Percentiles rank a stretch among this genome's conserved stretches.
Conservation (phyloP, 2,329 filamentous ascomycete genomes). For the Ceratocystis ficicola region DNA sequence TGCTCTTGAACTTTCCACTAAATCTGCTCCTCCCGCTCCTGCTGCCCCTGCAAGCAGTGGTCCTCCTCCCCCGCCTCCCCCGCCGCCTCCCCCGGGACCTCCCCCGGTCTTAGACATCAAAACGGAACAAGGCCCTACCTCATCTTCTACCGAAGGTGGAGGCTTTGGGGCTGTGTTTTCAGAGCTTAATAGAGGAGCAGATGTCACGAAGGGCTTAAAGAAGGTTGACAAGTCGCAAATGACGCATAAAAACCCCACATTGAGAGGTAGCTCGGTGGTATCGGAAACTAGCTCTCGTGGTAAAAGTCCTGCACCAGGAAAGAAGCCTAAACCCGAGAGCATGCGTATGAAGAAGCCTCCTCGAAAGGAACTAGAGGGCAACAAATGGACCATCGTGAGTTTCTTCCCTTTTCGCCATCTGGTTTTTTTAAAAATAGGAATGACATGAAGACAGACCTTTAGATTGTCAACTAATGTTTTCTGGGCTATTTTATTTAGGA, state of each 20-base stretch:
- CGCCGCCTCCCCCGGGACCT: slow-evolving; percentile 60
- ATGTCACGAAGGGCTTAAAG: slow-evolving; percentile 75
- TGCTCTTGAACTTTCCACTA: slow-evolving; percentile 41
- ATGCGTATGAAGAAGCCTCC: slow-evolving; percentile 75
- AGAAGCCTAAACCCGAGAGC: slow-evolving; percentile 75
- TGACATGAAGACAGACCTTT: not conserved
- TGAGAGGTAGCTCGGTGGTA: slow-evolving; percentile 62
- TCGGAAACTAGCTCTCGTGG: slow-evolving; percentile 50
- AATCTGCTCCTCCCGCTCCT: slow-evolving; percentile 39
- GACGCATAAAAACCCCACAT: slow-evolving; percentile 94
- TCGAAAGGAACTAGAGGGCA: slow-evolving; percentile 67
- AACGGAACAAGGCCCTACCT: slow-evolving; percentile 30
- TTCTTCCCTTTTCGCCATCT: not conserved
- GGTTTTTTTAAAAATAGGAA: not conserved
- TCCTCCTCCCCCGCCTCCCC: slow-evolving; percentile 42
- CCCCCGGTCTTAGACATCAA: slow-evolving; percentile 53
- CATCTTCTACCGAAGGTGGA: slow-evolving; percentile 36
- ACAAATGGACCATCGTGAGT: slow-evolving; percentile 81
- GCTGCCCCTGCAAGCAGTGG: slow-evolving; percentile 26
- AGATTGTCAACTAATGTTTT: not conserved
- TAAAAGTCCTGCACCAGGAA: slow-evolving; percentile 79
- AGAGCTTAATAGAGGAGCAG: slow-evolving; percentile 76
- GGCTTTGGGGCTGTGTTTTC: slow-evolving; percentile 84
- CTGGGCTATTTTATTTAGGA: slow-evolving; percentile 41
- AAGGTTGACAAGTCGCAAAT: slow-evolving; percentile 94